A percentile compares a stretch with the other conserved stretches of the same genome.
phyloP scores from a whole-genome alignment of 768 basidiomycete species.

The Kondoa malvinella region DNA sequence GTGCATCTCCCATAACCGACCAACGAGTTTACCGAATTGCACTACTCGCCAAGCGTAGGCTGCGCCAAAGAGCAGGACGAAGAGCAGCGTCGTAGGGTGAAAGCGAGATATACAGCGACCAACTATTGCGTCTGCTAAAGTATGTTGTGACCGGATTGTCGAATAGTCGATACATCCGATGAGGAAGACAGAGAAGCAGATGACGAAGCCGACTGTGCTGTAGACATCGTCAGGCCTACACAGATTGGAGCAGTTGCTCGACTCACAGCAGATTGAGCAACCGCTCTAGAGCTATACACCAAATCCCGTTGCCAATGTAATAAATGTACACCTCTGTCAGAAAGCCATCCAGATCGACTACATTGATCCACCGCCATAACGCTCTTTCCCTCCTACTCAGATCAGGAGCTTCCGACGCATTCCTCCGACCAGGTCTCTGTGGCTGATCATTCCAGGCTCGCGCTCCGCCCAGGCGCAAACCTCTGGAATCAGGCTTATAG shows the following conservation, averaged over 20 bases:
- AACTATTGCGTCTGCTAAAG: conserved; percentile 66
- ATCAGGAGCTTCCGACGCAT: not conserved
- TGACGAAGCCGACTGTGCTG: conserved; percentile 95
- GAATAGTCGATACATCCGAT: conserved; percentile 89
- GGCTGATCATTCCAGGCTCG: not conserved
- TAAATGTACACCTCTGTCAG: conserved; percentile 81
- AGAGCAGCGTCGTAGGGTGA: conserved; percentile 43
- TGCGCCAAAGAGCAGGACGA: conserved; percentile 64
- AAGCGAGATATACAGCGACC: conserved; percentile 56
- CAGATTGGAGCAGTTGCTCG: not conserved
- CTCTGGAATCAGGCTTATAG: not conserved
- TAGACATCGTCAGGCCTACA: not conserved
- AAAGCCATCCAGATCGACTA: conserved; percentile 89
- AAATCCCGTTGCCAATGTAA: conserved; percentile 92
- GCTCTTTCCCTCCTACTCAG: conserved; percentile 50
- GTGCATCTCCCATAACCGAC: conserved; percentile 81
- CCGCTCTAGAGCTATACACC: conserved; percentile 74
- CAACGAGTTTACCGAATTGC: conserved; percentile 54
- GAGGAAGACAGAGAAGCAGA: conserved; percentile 92
- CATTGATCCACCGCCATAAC: conserved; percentile 98
- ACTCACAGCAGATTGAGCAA: conserved; percentile 89
- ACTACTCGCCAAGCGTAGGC: conserved; percentile 81
- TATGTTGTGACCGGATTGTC: conserved; percentile 49
- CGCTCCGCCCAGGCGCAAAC: conserved; percentile 2
- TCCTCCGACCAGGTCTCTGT: not conserved